Conservation (phyloP, 176 grass and related monocot genomes). For the Panicum miliaceum region DNA sequence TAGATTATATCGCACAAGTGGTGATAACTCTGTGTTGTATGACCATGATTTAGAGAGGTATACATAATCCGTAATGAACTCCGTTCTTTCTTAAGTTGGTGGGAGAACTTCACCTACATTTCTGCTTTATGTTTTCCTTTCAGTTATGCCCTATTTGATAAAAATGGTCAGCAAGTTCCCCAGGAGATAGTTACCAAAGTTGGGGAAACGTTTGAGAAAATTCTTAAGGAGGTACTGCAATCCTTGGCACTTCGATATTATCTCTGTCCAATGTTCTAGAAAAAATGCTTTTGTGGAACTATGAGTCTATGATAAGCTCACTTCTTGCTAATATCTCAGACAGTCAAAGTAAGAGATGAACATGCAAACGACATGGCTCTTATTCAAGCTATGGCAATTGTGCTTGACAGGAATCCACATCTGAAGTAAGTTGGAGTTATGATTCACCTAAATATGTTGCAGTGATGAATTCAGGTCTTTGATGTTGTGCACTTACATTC, state of each 20-base stretch:
- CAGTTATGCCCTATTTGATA: constrained; percentile 96
- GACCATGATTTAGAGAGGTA: constrained; percentile 99
- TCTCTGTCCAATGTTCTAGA: constrained; percentile 35
- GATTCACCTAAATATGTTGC: not conserved
- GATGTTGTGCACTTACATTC: constrained; percentile 36
- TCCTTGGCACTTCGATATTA: constrained; percentile 1
- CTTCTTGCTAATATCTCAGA: constrained; percentile 61
- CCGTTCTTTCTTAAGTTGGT: constrained; percentile 10
- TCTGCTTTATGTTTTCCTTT: constrained; percentile 39
- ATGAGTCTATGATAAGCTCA: not conserved
- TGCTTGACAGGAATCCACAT: constrained; percentile 79
- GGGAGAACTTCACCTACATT: constrained; percentile 39
- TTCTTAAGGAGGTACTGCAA: constrained; percentile 83
- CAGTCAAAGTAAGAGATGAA: constrained; percentile 83
- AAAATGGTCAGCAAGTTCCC: constrained; percentile 78
- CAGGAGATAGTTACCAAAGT: constrained; percentile 80
- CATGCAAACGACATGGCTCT: constrained; percentile 85
- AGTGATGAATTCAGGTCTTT: not conserved
- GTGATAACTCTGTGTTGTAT: constrained; percentile 96
- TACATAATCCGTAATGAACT: constrained; percentile 13
- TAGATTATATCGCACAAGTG: constrained; percentile 94
- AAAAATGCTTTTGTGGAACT: constrained; percentile 19
- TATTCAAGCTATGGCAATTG: constrained; percentile 85
- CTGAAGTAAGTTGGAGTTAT: constrained; percentile 61
- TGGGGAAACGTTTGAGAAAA: constrained; percentile 89